Evolutionary conservation across 176 grass and related monocot species (phyloP).

Genomic region (Avena insularis): DNA sequence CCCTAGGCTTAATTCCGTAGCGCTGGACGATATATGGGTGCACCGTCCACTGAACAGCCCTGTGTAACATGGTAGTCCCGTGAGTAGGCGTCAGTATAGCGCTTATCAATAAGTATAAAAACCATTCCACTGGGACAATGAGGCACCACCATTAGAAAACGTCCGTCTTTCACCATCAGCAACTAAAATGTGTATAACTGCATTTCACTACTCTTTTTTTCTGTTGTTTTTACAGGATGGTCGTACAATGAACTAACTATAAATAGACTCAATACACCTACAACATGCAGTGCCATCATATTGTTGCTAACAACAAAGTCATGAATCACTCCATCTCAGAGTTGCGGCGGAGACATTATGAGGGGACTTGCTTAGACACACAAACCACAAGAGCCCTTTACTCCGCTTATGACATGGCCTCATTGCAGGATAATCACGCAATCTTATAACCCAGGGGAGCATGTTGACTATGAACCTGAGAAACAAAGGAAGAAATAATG

Average conservation of each 20-base stretch:
- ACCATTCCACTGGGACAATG: no score
- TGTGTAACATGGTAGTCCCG: not conserved
- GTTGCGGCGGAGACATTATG: not conserved
- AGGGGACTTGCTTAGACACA: not conserved
- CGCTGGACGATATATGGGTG: no score
- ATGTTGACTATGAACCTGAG: not conserved
- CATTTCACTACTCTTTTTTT: not conserved
- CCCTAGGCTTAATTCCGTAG: no score
- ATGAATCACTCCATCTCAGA: not conserved
- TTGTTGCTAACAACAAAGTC: not conserved
- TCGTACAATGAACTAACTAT: not conserved
- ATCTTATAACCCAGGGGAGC: slow-evolving; percentile 19
- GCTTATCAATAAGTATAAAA: not conserved
- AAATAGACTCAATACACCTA: not conserved
- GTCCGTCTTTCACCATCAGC: not conserved
- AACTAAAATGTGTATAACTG: not conserved
- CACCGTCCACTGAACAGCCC: no score
- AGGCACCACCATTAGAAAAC: not conserved
- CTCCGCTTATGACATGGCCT: slow-evolving; percentile 12
- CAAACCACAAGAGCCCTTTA: not conserved
- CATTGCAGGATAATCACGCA: not conserved
- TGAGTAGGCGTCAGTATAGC: no score
- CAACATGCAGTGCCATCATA: not conserved
- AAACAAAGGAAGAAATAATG: not conserved
- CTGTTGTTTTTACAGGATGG: not conserved